Base-by-base conservation (phyloP, 345 rosid species). In the Rhodomyrtus tomentosa region DNA sequence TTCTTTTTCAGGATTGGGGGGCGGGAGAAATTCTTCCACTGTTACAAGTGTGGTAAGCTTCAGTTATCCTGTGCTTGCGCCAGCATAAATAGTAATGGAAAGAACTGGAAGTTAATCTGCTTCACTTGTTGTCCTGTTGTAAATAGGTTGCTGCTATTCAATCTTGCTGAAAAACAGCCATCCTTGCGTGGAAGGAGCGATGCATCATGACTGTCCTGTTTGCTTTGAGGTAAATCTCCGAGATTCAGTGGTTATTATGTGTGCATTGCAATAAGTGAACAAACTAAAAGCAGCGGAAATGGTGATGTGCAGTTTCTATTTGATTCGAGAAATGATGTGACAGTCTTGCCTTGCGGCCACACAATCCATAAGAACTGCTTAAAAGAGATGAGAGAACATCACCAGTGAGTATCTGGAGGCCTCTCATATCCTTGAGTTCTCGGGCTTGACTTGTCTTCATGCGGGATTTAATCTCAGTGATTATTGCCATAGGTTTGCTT, bases 151-250 rank as follows among this genome's bases (percentile, higher is more conserved):
- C 87, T 96, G 99, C 92, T 93, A 92, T 89, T 94, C 98, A 11
- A 88, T 88, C 82, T 90, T 89, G 82, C 90, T 94, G 87, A 91
- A 92, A 85, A 87, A 95, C 72, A 90, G 94, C 85, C 99, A 96
- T 85, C 94, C 94, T 45, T 96, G 98, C 58, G 93, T 96, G n/a
- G 99, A 96, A 87, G 94, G 98, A 80, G 99, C 99, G n/a, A 95
- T 96, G 99, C 99, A 95, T 87, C 99, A 94, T 32, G 95, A 95
- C 59, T 96, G 99, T 73, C 98, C 98, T 24, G 93, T 96, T 81
- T 96, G 99, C 85, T 96, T 93, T 80, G 99, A 96, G 98, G 99
- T 96, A 88, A 53, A 58, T 42, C 73, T 3, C 18, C 62, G 48
- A n/a, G 8, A 79, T 56, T 48, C 62, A 6, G 3, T 1, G 36